These are phyloP conservation scores for Cetradonia linearis DNA, from an alignment of 495 filamentous ascomycete species.

Conservation along the genomic window DNA sequence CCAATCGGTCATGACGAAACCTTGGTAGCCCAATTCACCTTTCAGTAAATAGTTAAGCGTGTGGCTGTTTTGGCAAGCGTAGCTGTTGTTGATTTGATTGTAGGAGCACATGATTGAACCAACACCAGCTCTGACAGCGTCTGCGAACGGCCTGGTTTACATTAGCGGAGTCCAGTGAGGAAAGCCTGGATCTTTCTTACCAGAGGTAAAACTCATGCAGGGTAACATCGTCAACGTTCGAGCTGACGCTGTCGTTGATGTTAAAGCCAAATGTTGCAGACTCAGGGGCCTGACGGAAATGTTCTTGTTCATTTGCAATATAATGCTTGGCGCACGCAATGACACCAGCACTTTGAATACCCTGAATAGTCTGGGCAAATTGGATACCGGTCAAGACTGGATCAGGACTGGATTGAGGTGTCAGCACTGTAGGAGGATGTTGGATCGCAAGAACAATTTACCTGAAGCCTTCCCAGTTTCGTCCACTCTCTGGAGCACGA, in stretches of 20 bases:
- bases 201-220: constrained; percentile 95
- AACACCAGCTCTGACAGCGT: constrained; percentile 64
- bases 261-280: constrained; percentile 51
- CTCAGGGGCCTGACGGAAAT: constrained; percentile 71
- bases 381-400: constrained; percentile 65
- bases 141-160: constrained; percentile 52
- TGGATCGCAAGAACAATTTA: neutral
- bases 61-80: constrained; percentile 61
- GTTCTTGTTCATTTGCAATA: constrained; percentile 64
- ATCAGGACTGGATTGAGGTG: constrained; percentile 49
- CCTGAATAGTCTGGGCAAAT: constrained; percentile 65
- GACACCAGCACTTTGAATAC: constrained; percentile 72
- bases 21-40: constrained; percentile 86
- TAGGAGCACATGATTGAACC: constrained; percentile 92
- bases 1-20: constrained; percentile 90
- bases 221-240: constrained; percentile 86
- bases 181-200: constrained; percentile 35
- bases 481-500: constrained; percentile 63
- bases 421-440: neutral
- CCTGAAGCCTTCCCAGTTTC: constrained; percentile 69
- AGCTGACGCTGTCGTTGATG: constrained; percentile 55
- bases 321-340: constrained; percentile 79
- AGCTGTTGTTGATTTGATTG: constrained; percentile 71
- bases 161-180: neutral
- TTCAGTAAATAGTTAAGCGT: constrained; percentile 76